A percentile compares a stretch with the other conserved stretches of the same genome.
Conservation (phyloP, 208 protist species). For the Acanthamoeba castellanii region DNA sequence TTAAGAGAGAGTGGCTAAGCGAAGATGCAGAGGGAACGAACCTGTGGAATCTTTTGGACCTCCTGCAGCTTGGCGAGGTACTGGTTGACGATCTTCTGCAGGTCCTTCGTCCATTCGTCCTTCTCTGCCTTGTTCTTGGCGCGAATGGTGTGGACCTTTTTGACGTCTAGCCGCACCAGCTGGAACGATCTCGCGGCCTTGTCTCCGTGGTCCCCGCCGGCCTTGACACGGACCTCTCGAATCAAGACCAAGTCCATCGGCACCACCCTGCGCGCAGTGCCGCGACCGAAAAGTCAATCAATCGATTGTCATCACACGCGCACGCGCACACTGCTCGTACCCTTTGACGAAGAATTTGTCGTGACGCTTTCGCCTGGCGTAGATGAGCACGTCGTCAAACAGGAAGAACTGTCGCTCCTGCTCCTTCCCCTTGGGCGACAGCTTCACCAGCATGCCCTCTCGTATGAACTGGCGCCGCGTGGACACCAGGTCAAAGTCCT, state of each 20-base stretch:
- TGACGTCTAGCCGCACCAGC: slow-evolving; percentile 26
- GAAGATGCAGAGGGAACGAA: background rate
- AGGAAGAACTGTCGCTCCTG: slow-evolving; percentile 61
- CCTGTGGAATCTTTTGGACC: slow-evolving; percentile 15
- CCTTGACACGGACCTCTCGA: background rate
- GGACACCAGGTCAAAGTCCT: slow-evolving; percentile 65
- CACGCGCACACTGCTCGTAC: background rate
- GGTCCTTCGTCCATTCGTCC: slow-evolving; percentile 49
- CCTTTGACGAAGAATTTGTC: slow-evolving; percentile 33
- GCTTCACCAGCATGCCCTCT: slow-evolving; percentile 24
- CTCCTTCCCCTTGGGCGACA: slow-evolving; percentile 54
- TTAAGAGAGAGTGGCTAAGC: background rate
- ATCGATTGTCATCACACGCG: too few species aligned
- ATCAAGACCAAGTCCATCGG: slow-evolving; percentile 35
- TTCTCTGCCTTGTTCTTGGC: slow-evolving; percentile 23
- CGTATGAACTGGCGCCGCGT: slow-evolving; percentile 48
- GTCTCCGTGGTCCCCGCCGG: background rate
- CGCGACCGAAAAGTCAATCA: too few species aligned
- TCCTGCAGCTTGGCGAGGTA: slow-evolving; percentile 52
- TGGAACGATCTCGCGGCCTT: background rate
- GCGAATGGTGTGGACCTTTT: slow-evolving; percentile 36
- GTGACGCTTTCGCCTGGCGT: slow-evolving; percentile 13
- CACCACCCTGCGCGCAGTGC: background rate
- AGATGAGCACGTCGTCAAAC: slow-evolving; percentile 37
- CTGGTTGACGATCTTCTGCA: slow-evolving; percentile 21